Evolutionary conservation across 768 basidiomycete genomes (phyloP), one percentile per base, ranked within the genome.

Genomic region (Boletus huronensis): DNA sequence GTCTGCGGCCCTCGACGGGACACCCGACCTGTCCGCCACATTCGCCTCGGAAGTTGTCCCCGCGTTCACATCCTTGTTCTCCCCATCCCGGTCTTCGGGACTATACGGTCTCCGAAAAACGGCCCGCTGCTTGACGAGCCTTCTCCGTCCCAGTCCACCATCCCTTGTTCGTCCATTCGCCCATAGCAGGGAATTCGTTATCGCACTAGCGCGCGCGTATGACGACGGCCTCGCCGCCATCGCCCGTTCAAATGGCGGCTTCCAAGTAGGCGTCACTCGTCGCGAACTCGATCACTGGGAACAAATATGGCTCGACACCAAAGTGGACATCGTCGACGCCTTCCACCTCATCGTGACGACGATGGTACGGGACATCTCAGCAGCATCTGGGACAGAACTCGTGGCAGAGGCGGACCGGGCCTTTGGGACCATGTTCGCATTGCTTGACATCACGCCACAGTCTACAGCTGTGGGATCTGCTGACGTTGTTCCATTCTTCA

Each of bases 31-130:
- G 6, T 54, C 74, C 16, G 52, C 67, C 11, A 61, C 62, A 26
- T 67, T 81, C 45, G 50, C 71, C 54, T 62, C 64, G 17, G 81
- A 84, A 29, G 77, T 84, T 6, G 72, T 86, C 0, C 80, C 85
- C 3, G 79, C 82, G 0, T 80, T 89, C 57, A 80, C 79, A 1
- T 40, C 69, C 1, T 63, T 77, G 10, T 74, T 89, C 1, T 72
- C 81, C 0, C 70, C 75, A 14, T 63, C 77, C 0, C 71, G 74
- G 14, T 65, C 68, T 4, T 67, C 71, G 52, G 88, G 84, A 7
- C 70, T 90, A 1, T 86, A 89, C 52, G 79, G 75, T 19, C 72
- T 87, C 56, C 80, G 88, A 32, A 89, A 88, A 67, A 75, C 81
- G 5, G 74, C 82, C 2, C 78, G 82, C 62, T 82, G 82, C 59